Conservation (phyloP, 2,329 filamentous ascomycete genomes). For the Stachybotrys echinatus region DNA sequence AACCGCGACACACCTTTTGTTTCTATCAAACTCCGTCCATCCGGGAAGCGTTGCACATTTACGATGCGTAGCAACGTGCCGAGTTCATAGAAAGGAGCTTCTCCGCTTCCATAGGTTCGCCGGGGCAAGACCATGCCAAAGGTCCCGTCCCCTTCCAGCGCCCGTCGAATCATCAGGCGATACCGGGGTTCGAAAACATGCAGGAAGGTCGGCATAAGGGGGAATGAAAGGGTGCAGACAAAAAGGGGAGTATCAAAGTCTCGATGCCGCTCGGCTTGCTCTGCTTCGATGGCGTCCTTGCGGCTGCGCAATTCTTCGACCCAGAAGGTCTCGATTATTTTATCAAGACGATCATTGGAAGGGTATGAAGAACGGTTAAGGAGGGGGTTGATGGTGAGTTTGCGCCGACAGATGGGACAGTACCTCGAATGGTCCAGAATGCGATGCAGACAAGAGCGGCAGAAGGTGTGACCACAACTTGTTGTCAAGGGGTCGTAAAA, state of each 20-base stretch:
- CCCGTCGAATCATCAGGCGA: conserved; percentile 79
- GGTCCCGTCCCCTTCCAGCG: conserved; percentile 64
- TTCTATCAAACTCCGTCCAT: conserved; percentile 78
- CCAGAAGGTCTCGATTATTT: conserved; percentile 65
- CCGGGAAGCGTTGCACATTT: conserved; percentile 66
- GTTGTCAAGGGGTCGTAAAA: conserved; percentile 81
- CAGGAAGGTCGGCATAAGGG: conserved; percentile 76
- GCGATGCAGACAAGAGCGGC: conserved; percentile 70
- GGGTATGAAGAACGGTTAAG: conserved; percentile 35
- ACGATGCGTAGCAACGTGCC: conserved; percentile 76
- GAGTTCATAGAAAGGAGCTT: conserved; percentile 58
- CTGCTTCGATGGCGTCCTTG: conserved; percentile 46
- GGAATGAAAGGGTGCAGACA: conserved; percentile 76
- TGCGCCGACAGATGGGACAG: conserved; percentile 75
- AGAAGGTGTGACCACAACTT: conserved; percentile 84
- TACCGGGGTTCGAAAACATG: conserved; percentile 94
- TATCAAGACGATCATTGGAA: conserved; percentile 57
- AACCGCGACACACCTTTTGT: conserved; percentile 74
- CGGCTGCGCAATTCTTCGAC: conserved; percentile 58
- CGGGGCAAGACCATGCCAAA: conserved; percentile 85
- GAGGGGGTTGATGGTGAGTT: conserved; percentile 45
- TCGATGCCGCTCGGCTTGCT: conserved; percentile 50
- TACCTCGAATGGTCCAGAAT: conserved; percentile 71
- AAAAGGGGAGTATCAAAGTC: conserved; percentile 68
- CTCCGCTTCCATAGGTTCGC: conserved; percentile 30